Evolutionary conservation across 192 early-diverging fungal genomes (phyloP).

Genomic region (Coemansia guatemalensis): DNA sequence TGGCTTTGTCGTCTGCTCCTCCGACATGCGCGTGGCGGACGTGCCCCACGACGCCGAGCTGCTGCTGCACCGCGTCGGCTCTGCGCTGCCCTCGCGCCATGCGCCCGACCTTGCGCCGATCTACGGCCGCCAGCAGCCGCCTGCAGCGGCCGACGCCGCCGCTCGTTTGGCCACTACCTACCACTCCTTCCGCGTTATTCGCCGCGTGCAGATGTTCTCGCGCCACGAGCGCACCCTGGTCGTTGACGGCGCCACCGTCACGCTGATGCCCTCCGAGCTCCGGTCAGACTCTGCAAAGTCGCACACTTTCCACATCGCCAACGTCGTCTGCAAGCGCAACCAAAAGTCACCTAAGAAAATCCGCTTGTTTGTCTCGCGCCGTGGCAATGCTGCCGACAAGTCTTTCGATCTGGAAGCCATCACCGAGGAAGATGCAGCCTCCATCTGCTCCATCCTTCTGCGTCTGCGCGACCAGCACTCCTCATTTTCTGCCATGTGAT

Average conservation of each 20-base stretch:
- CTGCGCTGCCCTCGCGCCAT: conserved; percentile 13
- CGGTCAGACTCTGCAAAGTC: conserved; percentile 85
- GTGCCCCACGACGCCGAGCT: conserved; percentile 38
- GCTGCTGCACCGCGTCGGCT: conserved; percentile 39
- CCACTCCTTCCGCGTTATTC: conserved; percentile 81
- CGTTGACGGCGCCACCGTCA: conserved; percentile 92
- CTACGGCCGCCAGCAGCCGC: conserved; percentile 17
- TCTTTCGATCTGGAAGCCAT: conserved; percentile 78
- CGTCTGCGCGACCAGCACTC: conserved; percentile 24
- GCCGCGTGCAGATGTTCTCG: conserved; percentile 82
- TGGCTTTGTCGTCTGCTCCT: conserved; percentile 65
- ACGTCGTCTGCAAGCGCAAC: conserved; percentile 69
- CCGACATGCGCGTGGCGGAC: conserved; percentile 76
- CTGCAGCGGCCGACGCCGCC: too few species aligned
- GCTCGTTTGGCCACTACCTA: conserved; percentile 29
- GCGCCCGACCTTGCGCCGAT: conserved; percentile 11
- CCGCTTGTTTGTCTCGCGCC: conserved; percentile 64
- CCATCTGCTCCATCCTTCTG: conserved; percentile 46
- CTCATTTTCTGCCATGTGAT: conserved; percentile 2
- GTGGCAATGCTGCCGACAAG: conserved; percentile 60
- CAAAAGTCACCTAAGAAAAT: conserved; percentile 68
- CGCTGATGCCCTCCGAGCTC: conserved; percentile 82
- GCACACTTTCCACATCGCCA: conserved; percentile 66
- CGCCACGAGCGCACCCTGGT: conserved; percentile 86
- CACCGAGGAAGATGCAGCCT: conserved; percentile 55